A percentile compares a stretch with the other conserved stretches of the same genome.
Conservation (phyloP, 2,329 filamentous ascomycete species). For the Pseudocercospora vitis region DNA sequence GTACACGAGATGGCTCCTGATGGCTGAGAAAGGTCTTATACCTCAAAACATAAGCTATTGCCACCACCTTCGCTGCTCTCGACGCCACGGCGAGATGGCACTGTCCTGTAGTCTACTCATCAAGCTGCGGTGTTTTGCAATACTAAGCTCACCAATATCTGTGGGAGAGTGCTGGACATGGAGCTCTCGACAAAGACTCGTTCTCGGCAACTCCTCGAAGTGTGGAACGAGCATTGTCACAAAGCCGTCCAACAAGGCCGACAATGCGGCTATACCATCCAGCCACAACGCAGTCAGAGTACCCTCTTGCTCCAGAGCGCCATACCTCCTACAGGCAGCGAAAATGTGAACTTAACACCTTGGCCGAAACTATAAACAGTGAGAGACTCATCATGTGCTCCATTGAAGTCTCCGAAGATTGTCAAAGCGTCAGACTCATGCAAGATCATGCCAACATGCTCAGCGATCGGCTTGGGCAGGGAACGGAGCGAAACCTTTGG, state of each 20-base stretch:
- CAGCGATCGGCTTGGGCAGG: constrained; percentile 12
- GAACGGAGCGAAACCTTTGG: too few relatives aligned
- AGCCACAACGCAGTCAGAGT: constrained; percentile 38
- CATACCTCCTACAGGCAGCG: constrained; percentile 35
- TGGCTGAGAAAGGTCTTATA: too few relatives aligned
- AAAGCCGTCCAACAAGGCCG: constrained; percentile 11
- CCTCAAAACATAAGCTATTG: background rate
- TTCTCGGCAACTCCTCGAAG: constrained; percentile 11
- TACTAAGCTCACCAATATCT: constrained; percentile 16
- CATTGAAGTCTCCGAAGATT: constrained; percentile 35
- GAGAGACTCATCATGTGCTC: constrained; percentile 39
- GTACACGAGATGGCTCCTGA: constrained; percentile 18
- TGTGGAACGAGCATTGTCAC: constrained; percentile 11
- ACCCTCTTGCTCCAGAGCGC: constrained; percentile 28
- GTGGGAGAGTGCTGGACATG: constrained; percentile 1
- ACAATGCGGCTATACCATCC: constrained; percentile 32
- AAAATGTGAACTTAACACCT: constrained; percentile 44
- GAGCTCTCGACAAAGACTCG: background rate
- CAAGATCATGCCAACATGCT: background rate
- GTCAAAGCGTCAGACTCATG: constrained; percentile 30
- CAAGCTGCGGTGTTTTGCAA: too few relatives aligned
- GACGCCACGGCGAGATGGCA: too few relatives aligned
- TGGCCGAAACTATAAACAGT: constrained; percentile 38
- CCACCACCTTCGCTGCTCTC: constrained; percentile 14
- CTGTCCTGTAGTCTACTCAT: too few relatives aligned